Evolutionary conservation across 1,284 basidiomycete species (phyloP), one percentile per base, ranked within the genome.

Genomic region (Peniophora sp.): DNA sequence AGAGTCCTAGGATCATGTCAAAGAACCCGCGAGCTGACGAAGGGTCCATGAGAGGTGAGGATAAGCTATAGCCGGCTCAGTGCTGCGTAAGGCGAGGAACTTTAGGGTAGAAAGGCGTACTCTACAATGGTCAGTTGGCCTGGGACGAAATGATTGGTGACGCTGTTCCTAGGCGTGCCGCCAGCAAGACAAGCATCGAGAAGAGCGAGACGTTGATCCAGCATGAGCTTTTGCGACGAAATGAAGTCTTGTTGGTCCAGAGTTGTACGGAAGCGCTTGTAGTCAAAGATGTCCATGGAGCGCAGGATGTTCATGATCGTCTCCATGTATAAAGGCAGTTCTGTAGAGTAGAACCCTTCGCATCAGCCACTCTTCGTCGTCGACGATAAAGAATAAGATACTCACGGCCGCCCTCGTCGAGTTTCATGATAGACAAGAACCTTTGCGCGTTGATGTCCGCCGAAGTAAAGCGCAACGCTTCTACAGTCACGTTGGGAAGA

Each of bases 1-100:
- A 86, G 1, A 82, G 56, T 23, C 83, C 69, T 0, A 74, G 71
- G 1, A 85, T 64, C 10, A 86, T 81, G 51, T 86, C 81, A 53
- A 86, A 86, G 1, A 85, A 59, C 0, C 78, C 75, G 52, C 81
- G 83, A 2, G 84, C 83, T 0, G 81, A 78, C 0, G 68, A 68
- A 2, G 77, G 67, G 55, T 85, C 83, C 27, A 85, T 76, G 58
- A 85, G 85, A 0, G 83, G 81, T 52, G 84, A 83, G 0, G 83
- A 83, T 0, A 85, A 64, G 53, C 38, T 43, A 41, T 9, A 6
- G 16, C 8, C 9, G 39, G n/a, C 20, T 32, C 27, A 32, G n/a
- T n/a, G n/a, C n/a, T 32, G 27, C 5, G 27, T 32, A 12, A 32
- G 12, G 27, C 6, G 5, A 6, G 6, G 27, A 9, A 2, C 16